Percentiles rank a stretch among this genome's conserved stretches.
These are phyloP conservation scores for Populus alba DNA, from an alignment of 345 rosid species.

Conservation along the genomic window DNA sequence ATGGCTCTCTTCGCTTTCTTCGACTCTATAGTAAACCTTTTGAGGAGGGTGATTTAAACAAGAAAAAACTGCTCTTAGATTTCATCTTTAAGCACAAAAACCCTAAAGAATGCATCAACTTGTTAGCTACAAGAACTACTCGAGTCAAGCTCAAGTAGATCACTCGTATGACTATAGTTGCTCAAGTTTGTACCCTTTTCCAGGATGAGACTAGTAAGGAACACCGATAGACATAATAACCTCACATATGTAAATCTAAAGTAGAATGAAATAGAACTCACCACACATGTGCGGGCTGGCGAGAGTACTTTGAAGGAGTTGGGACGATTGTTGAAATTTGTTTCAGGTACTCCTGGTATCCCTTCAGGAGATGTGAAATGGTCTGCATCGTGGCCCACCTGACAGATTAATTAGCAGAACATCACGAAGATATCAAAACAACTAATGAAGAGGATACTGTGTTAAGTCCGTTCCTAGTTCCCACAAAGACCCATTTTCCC, in stretches of 20 bases:
- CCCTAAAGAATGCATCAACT: no score
- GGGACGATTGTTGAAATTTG: slow-evolving; percentile 76
- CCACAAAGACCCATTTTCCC: no score
- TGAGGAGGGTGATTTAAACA: not conserved
- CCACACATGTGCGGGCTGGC: slow-evolving; percentile 67
- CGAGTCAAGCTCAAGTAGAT: no score
- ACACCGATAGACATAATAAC: not conserved
- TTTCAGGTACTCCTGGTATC: slow-evolving; percentile 70
- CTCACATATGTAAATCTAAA: not conserved
- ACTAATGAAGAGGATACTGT: not conserved
- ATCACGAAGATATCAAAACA: not conserved
- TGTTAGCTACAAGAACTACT: no score
- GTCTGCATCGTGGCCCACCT: slow-evolving; percentile 64
- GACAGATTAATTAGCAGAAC: slow-evolving; percentile 18
- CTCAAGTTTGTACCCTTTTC: no score
- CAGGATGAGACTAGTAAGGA: no score
- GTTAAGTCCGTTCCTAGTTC: no score
- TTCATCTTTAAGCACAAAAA: not conserved
- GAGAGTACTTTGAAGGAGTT: slow-evolving; percentile 69
- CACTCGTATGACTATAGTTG: no score
- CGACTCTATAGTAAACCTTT: slow-evolving; percentile 59
- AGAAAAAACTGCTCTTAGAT: not conserved
- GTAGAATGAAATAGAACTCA: slow-evolving; percentile 24
- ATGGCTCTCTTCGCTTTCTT: slow-evolving; percentile 35
- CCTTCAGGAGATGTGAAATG: slow-evolving; percentile 80